These are phyloP conservation scores for Mycosphaerella arachidis DNA, from an alignment of 2,329 filamentous ascomycete genomes.

Conservation along the genomic window DNA sequence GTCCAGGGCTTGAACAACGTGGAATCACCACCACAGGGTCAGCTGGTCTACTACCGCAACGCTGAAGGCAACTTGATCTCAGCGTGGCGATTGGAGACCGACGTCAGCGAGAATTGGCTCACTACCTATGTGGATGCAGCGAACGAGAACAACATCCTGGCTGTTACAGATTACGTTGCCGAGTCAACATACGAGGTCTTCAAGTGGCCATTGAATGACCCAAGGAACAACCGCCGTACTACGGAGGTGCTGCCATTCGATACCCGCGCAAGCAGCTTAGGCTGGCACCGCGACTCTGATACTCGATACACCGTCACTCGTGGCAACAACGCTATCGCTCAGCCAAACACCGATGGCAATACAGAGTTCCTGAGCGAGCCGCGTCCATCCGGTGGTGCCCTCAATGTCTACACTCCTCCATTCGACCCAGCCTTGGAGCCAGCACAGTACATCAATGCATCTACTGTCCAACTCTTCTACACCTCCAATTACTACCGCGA, in stretches of 20 bases:
- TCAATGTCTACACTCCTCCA: slow-evolving; percentile 40
- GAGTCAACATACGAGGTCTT: slow-evolving; percentile 54
- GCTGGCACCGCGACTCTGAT: slow-evolving; percentile 50
- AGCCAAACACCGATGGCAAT: slow-evolving; percentile 48
- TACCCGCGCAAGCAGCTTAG: slow-evolving; percentile 45
- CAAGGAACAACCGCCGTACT: slow-evolving; percentile 45
- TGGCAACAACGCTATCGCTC: slow-evolving; percentile 57
- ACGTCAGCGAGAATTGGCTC: slow-evolving; percentile 55
- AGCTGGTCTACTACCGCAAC: slow-evolving; percentile 53
- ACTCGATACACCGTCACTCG: slow-evolving; percentile 50
- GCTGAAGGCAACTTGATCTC: slow-evolving; percentile 46
- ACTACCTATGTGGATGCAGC: slow-evolving; percentile 54
- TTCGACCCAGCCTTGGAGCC: slow-evolving; percentile 13
- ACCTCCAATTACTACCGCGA: slow-evolving; percentile 58
- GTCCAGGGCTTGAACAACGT: slow-evolving; percentile 50
- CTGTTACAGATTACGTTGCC: slow-evolving; percentile 55
- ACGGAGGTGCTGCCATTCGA: slow-evolving; percentile 50
- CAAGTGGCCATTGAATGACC: slow-evolving; percentile 54
- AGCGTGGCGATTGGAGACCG: slow-evolving; percentile 57
- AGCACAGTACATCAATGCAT: slow-evolving; percentile 48
- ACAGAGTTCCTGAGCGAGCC: slow-evolving; percentile 47
- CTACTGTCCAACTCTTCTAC: slow-evolving; percentile 58
- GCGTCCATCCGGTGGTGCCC: slow-evolving; percentile 41
- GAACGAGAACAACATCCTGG: slow-evolving; percentile 46
- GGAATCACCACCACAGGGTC: slow-evolving; percentile 51